Evolutionary conservation across 305 asterid genomes (phyloP).

Genomic region (Rubia balearica): DNA sequence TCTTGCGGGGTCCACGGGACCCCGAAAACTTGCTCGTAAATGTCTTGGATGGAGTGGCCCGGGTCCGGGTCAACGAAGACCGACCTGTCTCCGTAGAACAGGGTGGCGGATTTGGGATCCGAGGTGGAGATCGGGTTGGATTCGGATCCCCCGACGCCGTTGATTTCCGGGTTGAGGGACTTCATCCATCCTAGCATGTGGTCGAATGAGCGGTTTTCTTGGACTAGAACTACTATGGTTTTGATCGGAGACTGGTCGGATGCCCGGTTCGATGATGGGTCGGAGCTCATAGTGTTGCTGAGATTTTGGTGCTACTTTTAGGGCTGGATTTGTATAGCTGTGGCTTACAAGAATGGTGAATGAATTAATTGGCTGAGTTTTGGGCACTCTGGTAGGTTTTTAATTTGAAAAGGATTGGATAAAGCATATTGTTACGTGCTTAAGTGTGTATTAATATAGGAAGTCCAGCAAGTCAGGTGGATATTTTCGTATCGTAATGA

Average conservation of each 20-base stretch:
- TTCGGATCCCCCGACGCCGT: conserved; percentile 56
- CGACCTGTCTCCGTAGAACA: conserved; percentile 35
- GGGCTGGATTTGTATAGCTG: no score
- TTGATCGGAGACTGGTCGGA: conserved; percentile 40
- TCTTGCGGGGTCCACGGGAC: conserved; percentile 28
- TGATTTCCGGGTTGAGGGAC: conserved; percentile 58
- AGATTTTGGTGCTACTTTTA: background rate
- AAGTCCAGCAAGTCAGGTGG: background rate
- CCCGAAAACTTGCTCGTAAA: conserved; percentile 59
- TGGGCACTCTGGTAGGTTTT: background rate
- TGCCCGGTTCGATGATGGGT: background rate
- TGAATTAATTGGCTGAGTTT: background rate
- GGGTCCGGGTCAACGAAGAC: conserved; percentile 60
- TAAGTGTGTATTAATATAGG: background rate
- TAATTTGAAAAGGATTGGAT: background rate
- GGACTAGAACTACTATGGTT: conserved; percentile 62
- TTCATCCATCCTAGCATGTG: conserved; percentile 90
- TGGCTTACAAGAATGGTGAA: background rate
- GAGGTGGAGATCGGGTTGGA: conserved; percentile 52
- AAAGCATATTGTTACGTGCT: background rate
- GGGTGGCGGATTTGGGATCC: conserved; percentile 29
- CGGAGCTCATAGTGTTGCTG: background rate
- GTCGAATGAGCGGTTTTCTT: conserved; percentile 79
- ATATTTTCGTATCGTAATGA: background rate
- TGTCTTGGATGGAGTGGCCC: conserved; percentile 65